Conservation (phyloP, 306 rosid species). For the Prunus dulcis region DNA sequence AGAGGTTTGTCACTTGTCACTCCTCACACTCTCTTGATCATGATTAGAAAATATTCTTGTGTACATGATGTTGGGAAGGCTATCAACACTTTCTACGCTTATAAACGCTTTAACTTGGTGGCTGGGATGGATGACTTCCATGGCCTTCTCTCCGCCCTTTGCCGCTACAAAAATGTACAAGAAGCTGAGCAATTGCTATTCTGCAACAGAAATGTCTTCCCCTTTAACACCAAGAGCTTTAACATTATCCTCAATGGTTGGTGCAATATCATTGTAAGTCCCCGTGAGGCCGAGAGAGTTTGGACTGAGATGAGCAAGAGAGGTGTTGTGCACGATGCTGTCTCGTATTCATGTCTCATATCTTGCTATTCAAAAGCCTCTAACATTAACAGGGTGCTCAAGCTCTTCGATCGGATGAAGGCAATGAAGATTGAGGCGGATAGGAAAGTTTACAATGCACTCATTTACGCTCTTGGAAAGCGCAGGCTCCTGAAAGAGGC, state of each 20-base stretch:
- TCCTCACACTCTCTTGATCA: conserved; percentile 71
- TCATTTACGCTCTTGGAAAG: conserved; percentile 72
- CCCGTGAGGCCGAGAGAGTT: conserved; percentile 60
- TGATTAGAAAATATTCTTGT: conserved; percentile 75
- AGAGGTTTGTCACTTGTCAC: conserved; percentile 58
- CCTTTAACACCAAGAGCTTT: conserved; percentile 69
- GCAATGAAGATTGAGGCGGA: conserved; percentile 50
- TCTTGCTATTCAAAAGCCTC: conserved; percentile 78
- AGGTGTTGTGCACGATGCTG: conserved; percentile 60
- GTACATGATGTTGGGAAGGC: conserved; percentile 78
- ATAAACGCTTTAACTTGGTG: conserved; percentile 49
- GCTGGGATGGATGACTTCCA: conserved; percentile 70
- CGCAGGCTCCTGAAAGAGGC: conserved; percentile 62
- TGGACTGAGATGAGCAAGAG: conserved; percentile 80
- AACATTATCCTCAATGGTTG: conserved; percentile 88
- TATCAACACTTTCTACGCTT: conserved; percentile 66
- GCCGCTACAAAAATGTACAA: conserved; percentile 73
- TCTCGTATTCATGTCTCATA: conserved; percentile 72
- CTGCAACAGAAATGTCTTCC: conserved; percentile 55
- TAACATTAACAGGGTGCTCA: conserved; percentile 59
- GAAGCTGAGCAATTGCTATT: conserved; percentile 79
- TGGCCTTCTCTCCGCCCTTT: conserved; percentile 80
- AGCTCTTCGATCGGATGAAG: conserved; percentile 62
- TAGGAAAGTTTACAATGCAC: conserved; percentile 75
- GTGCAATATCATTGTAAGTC: conserved; percentile 68